Conservation (phyloP, 257 asterid genomes). For the Solanum acaule region DNA sequence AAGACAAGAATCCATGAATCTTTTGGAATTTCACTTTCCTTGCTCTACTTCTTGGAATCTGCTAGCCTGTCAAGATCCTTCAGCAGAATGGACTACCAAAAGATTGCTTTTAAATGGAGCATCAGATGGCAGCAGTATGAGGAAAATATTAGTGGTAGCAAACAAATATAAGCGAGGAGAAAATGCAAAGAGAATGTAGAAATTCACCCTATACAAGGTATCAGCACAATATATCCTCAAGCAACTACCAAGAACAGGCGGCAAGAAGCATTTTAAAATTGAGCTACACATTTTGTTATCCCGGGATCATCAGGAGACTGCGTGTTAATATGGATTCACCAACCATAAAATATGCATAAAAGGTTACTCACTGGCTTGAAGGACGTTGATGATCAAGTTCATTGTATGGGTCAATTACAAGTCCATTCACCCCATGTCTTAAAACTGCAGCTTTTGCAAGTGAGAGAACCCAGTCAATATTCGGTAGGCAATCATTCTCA, state of each 20-base stretch:
- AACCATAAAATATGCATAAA: not conserved
- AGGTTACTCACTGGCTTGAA: constrained; percentile 56
- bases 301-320: not conserved
- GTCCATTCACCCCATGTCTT: constrained; percentile 89
- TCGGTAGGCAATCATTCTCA: constrained; percentile 91
- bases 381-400: constrained; percentile 98
- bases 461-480: constrained; percentile 76
- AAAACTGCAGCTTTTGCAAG: constrained; percentile 88
- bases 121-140: not conserved
- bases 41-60: not conserved
- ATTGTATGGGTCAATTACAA: constrained; percentile 94
- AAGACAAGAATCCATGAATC: not conserved
- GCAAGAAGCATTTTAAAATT: not conserved
- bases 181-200: not conserved
- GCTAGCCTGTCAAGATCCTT: not conserved
- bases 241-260: not conserved
- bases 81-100: not conserved
- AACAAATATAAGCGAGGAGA: not conserved
- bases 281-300: not conserved
- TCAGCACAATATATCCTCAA: not conserved
- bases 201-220: not conserved
- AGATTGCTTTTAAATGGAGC: not conserved
- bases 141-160: not conserved
- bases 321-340: not conserved
- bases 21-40: not conserved